Conservation (phyloP, 2,329 filamentous ascomycete genomes). For the Diaporthe sp. region DNA sequence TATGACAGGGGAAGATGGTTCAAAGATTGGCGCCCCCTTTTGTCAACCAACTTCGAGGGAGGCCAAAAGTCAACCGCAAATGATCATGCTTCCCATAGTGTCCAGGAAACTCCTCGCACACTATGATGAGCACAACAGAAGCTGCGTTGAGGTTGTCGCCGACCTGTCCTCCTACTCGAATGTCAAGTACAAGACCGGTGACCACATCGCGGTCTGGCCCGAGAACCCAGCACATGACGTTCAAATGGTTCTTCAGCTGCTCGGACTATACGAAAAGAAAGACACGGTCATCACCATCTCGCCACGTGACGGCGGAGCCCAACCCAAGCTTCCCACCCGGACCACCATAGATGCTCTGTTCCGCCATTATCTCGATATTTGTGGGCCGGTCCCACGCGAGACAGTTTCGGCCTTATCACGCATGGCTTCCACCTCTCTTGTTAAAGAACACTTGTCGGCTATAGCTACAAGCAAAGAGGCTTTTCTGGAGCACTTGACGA, state of each 20-base stretch:
- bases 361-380: background rate
- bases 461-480: background rate
- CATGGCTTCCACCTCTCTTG: background rate
- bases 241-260: background rate
- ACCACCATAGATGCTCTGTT: background rate
- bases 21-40: background rate
- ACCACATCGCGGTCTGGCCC: background rate
- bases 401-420: background rate
- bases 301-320: background rate
- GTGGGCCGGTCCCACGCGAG: background rate
- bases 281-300: background rate
- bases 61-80: background rate
- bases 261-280: background rate
- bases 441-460: background rate
- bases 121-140: background rate
- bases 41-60: background rate
- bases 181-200: background rate
- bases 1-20: background rate
- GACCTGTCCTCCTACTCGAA: background rate
- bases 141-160: background rate
- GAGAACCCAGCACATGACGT: background rate
- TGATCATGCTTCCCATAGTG: background rate
- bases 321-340: background rate
- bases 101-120: background rate
- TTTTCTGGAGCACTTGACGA: background rate